Percentiles rank a stretch among this genome's conserved stretches.
Conservation (phyloP, 2,329 filamentous ascomycete species). For the Neofusicoccum sp. region DNA sequence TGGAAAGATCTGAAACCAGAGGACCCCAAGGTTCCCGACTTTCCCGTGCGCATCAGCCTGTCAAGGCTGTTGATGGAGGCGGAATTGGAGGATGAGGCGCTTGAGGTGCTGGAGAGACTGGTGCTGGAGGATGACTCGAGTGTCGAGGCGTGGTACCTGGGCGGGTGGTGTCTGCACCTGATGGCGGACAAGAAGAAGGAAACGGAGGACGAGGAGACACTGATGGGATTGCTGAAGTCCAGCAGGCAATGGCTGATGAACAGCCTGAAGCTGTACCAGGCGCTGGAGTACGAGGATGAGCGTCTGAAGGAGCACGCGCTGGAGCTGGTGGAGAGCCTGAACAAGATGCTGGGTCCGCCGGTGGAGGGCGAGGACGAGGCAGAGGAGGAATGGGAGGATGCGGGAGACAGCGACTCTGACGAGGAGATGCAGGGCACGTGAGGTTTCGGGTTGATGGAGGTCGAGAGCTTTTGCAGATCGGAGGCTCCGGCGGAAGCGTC, state of each 20-base stretch:
- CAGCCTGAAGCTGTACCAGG: conserved; percentile 73
- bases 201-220: conserved; percentile 43
- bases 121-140: conserved; percentile 88
- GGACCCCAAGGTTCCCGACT: conserved; percentile 75
- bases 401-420: conserved; percentile 33
- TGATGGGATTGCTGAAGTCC: conserved; percentile 65
- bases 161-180: conserved; percentile 87
- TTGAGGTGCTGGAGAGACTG: conserved; percentile 79
- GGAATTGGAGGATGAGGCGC: conserved; percentile 77
- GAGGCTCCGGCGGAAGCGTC: neutral
- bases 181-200: conserved; percentile 66
- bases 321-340: conserved; percentile 61
- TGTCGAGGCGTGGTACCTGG: conserved; percentile 95
- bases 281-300: conserved; percentile 83
- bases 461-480: neutral
- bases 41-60: conserved; percentile 79
- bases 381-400: conserved; percentile 38
- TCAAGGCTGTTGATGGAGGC: conserved; percentile 86
- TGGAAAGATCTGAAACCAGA: conserved; percentile 78
- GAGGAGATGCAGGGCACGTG: conserved; percentile 41
- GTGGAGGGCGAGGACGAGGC: conserved; percentile 43
- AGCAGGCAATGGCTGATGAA: conserved; percentile 81
- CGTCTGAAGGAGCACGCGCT: conserved; percentile 70
- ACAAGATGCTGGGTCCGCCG: conserved; percentile 44
- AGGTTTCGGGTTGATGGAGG: conserved; percentile 17